Evolutionary conservation across 805 yeast species (phyloP).

Genomic region (Phaffomyces thermotolerans): DNA sequence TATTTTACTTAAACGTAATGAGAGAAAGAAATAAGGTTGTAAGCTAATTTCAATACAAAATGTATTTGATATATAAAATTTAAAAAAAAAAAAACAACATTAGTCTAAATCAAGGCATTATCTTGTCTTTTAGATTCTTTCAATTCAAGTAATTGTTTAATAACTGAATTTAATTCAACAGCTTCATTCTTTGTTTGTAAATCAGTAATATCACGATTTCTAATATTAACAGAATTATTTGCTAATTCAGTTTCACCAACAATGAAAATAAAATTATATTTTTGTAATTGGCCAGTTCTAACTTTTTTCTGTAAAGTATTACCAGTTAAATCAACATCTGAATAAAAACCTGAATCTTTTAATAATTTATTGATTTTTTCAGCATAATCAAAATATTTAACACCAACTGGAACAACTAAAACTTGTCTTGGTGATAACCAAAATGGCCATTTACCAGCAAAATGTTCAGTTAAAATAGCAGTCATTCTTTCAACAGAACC

Average conservation of each 20-base stretch:
- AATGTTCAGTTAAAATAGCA: slow-evolving; percentile 96
- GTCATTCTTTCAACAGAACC: slow-evolving; percentile 99
- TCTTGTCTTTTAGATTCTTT: slow-evolving; percentile 71
- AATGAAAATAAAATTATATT: slow-evolving; percentile 91
- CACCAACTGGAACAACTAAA: slow-evolving; percentile 94
- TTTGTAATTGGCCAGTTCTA: slow-evolving; percentile 90
- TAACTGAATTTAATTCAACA: slow-evolving; percentile 62
- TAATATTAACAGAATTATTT: slow-evolving; percentile 77
- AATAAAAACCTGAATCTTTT: slow-evolving; percentile 73
- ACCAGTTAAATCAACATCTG: slow-evolving; percentile 90
- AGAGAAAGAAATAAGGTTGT: too few relatives aligned
- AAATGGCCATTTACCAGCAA: slow-evolving; percentile 99
- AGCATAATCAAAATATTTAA: slow-evolving; percentile 86
- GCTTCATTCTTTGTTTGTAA: slow-evolving; percentile 91
- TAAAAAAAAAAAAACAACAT: not conserved
- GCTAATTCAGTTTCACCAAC: slow-evolving; percentile 94
- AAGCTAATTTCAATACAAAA: too few relatives aligned
- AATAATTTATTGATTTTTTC: slow-evolving; percentile 63
- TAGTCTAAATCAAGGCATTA: slow-evolving; percentile 33
- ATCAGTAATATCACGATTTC: slow-evolving; percentile 92
- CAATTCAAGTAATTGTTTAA: slow-evolving; percentile 58
- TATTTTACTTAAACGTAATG: too few relatives aligned
- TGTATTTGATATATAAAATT: too few relatives aligned
- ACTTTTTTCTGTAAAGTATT: slow-evolving; percentile 98
- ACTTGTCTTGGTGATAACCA: slow-evolving; percentile 99